A percentile compares a stretch with the other conserved stretches of the same genome.
These are phyloP conservation scores for Triticum aestivum DNA, from an alignment of 176 grass and related monocot genomes.

Conservation along the genomic window DNA sequence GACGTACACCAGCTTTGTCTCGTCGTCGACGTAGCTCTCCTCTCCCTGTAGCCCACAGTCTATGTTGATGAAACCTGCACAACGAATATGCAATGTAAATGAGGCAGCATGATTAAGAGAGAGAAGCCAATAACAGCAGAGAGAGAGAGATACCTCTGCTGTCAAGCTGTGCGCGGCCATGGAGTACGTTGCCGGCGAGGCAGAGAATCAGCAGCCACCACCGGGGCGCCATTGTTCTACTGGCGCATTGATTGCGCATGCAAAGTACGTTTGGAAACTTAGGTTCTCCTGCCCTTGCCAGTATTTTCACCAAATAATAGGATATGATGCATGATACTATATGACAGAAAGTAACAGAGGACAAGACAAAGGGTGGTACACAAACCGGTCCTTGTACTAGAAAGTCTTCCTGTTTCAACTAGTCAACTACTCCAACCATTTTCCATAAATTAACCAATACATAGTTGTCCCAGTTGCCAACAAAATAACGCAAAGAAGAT, in stretches of 20 bases:
- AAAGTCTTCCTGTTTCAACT: too few relatives aligned
- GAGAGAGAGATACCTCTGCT: slow-evolving; percentile 10
- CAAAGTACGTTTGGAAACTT: background rate
- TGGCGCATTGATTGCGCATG: background rate
- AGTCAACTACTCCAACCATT: background rate
- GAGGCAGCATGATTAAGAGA: background rate
- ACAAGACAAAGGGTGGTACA: too few relatives aligned
- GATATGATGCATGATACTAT: too few relatives aligned
- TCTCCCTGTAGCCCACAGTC: slow-evolving; percentile 33
- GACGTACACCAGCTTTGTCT: background rate
- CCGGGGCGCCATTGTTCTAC: background rate
- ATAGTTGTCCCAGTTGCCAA: too few relatives aligned
- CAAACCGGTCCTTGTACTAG: too few relatives aligned
- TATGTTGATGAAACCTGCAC: slow-evolving; percentile 8
- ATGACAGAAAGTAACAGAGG: too few relatives aligned
- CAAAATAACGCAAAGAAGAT: too few relatives aligned
- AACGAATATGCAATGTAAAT: background rate
- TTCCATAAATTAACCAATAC: too few relatives aligned
- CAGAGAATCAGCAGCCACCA: background rate
- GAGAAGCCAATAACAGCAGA: background rate
- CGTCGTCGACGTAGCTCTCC: slow-evolving; percentile 24
- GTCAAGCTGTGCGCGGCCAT: slow-evolving; percentile 26
- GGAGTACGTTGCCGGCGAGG: background rate
- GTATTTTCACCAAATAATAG: too few relatives aligned
- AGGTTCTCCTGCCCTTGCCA: too few relatives aligned